Conservation (phyloP, 2,329 filamentous ascomycete genomes). For the Metarhizium rileyi region DNA sequence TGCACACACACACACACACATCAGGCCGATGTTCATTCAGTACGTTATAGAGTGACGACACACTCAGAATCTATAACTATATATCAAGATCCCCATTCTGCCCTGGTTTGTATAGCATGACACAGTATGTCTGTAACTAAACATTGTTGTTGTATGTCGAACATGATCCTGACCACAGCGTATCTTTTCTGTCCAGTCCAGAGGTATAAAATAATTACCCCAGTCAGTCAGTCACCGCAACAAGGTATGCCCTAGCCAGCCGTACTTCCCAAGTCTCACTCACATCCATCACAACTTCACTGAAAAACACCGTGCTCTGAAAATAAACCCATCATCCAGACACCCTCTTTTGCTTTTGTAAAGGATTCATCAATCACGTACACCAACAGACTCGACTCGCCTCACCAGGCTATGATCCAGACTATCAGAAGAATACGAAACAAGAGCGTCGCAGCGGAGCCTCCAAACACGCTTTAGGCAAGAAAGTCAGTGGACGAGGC, state of each 20-base stretch:
- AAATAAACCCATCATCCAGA: no score
- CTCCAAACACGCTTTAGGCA: neutral
- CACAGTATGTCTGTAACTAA: neutral
- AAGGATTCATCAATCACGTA: neutral
- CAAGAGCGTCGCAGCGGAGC: neutral
- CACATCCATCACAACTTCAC: neutral
- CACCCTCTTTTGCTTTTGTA: no score
- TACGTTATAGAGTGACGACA: neutral
- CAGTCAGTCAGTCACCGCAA: neutral
- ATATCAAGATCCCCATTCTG: neutral
- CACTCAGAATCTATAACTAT: neutral
- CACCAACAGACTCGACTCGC: neutral
- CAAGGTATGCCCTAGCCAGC: neutral
- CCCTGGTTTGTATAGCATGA: neutral
- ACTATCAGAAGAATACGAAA: neutral
- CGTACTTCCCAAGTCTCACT: neutral
- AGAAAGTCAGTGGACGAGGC: conserved; percentile 21
- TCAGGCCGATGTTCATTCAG: neutral
- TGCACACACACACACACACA: no score
- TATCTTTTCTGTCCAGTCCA: neutral
- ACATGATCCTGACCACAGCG: neutral
- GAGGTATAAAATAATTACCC: neutral
- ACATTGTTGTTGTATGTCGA: neutral
- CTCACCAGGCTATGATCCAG: no score
- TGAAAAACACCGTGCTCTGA: no score